Evolutionary conservation across 208 protist species (phyloP).

Genomic region (Crithidia expoeki): DNA sequence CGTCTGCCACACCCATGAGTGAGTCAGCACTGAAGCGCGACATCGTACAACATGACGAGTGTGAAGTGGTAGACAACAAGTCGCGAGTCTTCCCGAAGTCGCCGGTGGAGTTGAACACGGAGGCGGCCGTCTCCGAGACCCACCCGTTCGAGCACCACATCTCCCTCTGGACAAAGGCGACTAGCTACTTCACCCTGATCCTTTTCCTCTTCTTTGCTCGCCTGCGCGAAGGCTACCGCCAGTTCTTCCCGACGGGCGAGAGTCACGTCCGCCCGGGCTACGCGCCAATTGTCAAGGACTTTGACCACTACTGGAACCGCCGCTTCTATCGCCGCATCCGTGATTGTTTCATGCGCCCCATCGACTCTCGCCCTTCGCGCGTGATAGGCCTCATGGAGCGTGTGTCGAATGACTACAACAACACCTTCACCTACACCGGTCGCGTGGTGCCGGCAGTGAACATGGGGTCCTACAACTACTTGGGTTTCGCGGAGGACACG

Average conservation of each 20-base stretch:
- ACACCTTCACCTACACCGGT: conserved; percentile 88
- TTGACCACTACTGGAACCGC: conserved; percentile 95
- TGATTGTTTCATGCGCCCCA: conserved; percentile 92
- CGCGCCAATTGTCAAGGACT: conserved; percentile 94
- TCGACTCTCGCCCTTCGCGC: conserved; percentile 91
- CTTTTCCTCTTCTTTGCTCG: conserved; percentile 59
- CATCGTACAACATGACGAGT: conserved; percentile 24
- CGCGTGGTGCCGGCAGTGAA: conserved; percentile 91
- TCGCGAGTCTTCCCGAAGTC: conserved; percentile 25
- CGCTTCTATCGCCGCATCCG: conserved; percentile 92
- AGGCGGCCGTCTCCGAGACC: conserved; percentile 13
- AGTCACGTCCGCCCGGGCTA: conserved; percentile 72
- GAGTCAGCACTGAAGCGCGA: conserved; percentile 28
- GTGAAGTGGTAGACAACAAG: conserved; percentile 32
- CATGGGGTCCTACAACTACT: conserved; percentile 99
- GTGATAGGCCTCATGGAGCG: conserved; percentile 95
- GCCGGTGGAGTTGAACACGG: conserved; percentile 13
- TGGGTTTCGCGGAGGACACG: conserved; percentile 96
- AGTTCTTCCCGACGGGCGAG: conserved; percentile 46
- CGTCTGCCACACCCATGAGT: conserved; percentile 15
- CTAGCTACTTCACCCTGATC: conserved; percentile 65
- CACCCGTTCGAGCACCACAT: conserved; percentile 45
- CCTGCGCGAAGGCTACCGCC: conserved; percentile 58
- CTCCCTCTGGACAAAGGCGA: conserved; percentile 42
- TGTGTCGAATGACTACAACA: conserved; percentile 83